Evolutionary conservation across 495 filamentous ascomycete species (phyloP).

Genomic region (Daldinia childiae): DNA sequence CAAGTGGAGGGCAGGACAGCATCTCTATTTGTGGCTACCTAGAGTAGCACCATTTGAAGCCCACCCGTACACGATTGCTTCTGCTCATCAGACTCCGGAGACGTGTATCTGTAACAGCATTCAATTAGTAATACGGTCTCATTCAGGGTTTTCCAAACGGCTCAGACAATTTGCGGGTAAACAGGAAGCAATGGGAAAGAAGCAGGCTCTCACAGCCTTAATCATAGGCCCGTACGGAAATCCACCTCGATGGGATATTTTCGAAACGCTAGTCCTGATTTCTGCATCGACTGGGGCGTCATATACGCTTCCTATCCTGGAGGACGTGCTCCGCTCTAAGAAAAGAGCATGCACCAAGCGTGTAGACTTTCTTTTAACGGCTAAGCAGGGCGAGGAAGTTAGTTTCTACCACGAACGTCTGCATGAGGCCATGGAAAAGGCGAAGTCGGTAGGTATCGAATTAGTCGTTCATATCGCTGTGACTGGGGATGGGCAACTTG

Average conservation of each 20-base stretch:
- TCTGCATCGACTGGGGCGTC: slow-evolving; percentile 67
- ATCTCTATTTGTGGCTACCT: slow-evolving; percentile 79
- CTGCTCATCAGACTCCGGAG: slow-evolving; percentile 53
- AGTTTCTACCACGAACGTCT: slow-evolving; percentile 74
- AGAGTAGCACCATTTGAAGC: slow-evolving; percentile 72
- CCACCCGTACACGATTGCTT: slow-evolving; percentile 84
- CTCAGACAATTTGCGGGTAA: slow-evolving; percentile 72
- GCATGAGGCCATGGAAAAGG: slow-evolving; percentile 63
- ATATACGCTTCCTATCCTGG: slow-evolving; percentile 65
- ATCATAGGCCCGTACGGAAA: slow-evolving; percentile 67
- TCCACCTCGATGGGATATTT: slow-evolving; percentile 65
- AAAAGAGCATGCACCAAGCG: slow-evolving; percentile 66
- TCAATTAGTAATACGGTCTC: slow-evolving; percentile 76
- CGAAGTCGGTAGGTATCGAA: slow-evolving; percentile 58
- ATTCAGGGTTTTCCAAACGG: slow-evolving; percentile 73
- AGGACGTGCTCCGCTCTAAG: slow-evolving; percentile 58
- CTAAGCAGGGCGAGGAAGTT: slow-evolving; percentile 74
- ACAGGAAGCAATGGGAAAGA: slow-evolving; percentile 44
- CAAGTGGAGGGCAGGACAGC: slow-evolving; percentile 79
- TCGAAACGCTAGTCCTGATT: slow-evolving; percentile 67
- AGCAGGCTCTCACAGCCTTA: slow-evolving; percentile 56
- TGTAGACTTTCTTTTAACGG: slow-evolving; percentile 76
- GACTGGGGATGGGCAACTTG: slow-evolving; percentile 56
- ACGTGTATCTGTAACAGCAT: slow-evolving; percentile 66
- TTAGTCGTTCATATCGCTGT: slow-evolving; percentile 61